Percentiles rank a stretch among this genome's conserved stretches.
Evolutionary conservation across 2,329 filamentous ascomycete genomes (phyloP).

Genomic region (Colletotrichum paranaense): DNA sequence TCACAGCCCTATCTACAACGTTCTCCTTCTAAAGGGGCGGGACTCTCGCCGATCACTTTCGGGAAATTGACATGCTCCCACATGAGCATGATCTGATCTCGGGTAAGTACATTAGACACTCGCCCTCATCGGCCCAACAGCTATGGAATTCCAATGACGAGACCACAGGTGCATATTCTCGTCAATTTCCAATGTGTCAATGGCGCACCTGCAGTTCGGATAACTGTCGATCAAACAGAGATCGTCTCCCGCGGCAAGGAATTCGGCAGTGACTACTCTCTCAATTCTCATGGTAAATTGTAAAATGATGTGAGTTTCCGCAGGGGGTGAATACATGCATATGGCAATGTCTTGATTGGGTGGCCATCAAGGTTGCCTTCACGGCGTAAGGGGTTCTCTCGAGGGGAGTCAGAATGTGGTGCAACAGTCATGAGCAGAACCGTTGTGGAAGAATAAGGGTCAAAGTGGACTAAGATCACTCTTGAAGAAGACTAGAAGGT

Average conservation of each 20-base stretch:
- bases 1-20: neutral
- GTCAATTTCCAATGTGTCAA: neutral
- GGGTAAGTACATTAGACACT: neutral
- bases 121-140: neutral
- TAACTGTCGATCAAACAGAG: neutral
- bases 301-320: too few relatives aligned
- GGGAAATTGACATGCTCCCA: neutral
- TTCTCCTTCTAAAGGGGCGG: neutral
- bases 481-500: neutral
- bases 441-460: too few relatives aligned
- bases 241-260: neutral
- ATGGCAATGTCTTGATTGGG: too few relatives aligned
- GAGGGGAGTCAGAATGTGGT: too few relatives aligned
- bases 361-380: too few relatives aligned
- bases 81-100: neutral
- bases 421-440: too few relatives aligned
- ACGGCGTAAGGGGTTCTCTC: too few relatives aligned
- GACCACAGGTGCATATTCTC: neutral
- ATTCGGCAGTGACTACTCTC: neutral
- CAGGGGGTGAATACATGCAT: too few relatives aligned
- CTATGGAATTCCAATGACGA: neutral
- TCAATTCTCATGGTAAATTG: too few relatives aligned
- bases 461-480: too few relatives aligned
- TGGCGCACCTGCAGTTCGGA: neutral
- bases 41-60: neutral